Conservation (phyloP, 306 rosid species). For the Arachis stenosperma region DNA sequence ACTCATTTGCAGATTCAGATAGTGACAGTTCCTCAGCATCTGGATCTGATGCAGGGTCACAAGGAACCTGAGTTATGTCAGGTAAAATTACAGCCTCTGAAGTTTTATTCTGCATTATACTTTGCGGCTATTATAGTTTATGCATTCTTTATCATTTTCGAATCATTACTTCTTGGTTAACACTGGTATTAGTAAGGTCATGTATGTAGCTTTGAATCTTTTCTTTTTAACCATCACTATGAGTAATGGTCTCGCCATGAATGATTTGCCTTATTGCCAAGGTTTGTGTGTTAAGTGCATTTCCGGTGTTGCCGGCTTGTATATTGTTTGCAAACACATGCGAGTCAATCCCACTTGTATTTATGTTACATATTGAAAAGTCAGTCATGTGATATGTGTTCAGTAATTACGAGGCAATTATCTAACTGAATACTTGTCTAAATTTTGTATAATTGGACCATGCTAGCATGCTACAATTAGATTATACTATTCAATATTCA, state of each 20-base stretch:
- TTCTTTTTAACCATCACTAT: not conserved
- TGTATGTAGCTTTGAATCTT: constrained; percentile 22
- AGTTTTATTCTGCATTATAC: constrained; percentile 14
- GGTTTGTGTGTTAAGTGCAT: constrained; percentile 27
- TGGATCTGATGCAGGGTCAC: constrained; percentile 87
- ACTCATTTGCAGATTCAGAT: constrained; percentile 73
- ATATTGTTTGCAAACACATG: no score
- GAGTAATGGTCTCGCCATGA: not conserved
- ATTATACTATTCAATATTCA: no score
- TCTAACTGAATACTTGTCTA: not conserved
- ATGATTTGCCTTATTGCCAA: no score
- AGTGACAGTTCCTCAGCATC: constrained; percentile 95
- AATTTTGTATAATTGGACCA: not conserved
- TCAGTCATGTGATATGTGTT: not conserved
- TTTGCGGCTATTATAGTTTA: constrained; percentile 20
- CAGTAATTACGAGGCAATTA: not conserved
- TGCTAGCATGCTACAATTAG: no score
- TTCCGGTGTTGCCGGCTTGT: not conserved
- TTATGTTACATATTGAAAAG: not conserved
- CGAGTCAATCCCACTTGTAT: not conserved
- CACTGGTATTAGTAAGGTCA: no score
- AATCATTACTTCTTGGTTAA: no score
- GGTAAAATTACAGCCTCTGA: constrained; percentile 48
- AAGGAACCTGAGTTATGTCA: constrained; percentile 56
- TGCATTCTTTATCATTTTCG: not conserved